phyloP scores from a whole-genome alignment of 306 rosid genomes.

The Oemleria cerasiformis region DNA sequence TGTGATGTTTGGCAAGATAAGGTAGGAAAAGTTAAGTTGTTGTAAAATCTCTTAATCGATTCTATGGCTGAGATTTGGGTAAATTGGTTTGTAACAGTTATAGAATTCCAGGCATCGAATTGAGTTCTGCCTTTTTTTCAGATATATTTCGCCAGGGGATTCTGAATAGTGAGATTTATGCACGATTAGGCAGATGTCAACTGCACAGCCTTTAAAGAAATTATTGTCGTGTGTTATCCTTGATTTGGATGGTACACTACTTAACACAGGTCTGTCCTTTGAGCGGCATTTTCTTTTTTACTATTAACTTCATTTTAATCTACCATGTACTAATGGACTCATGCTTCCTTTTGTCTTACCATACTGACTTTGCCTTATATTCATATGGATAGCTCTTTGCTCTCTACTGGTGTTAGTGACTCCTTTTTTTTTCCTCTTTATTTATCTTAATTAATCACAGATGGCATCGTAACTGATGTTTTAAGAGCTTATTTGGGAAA shows the following conservation, averaged over 20 bases:
- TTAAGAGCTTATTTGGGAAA: constrained; percentile 50
- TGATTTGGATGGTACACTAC: constrained; percentile 90
- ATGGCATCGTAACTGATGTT: constrained; percentile 61
- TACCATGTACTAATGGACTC: neutral
- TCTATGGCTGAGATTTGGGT: neutral
- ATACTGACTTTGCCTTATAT: neutral
- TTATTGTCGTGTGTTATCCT: constrained; percentile 59
- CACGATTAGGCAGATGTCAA: constrained; percentile 41
- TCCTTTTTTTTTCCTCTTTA: neutral
- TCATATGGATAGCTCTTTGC: constrained; percentile 11
- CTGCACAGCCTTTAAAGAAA: constrained; percentile 40
- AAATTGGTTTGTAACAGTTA: neutral
- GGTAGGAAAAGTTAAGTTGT: neutral
- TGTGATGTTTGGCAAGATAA: neutral
- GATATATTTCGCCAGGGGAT: constrained; percentile 2
- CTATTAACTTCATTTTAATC: neutral
- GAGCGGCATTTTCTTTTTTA: neutral
- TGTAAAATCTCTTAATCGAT: neutral
- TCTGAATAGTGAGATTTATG: constrained; percentile 15
- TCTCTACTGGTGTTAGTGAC: constrained; percentile 14
- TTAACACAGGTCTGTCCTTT: constrained; percentile 57
- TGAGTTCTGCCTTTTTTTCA: neutral
- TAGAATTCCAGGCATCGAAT: neutral
- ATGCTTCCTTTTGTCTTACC: constrained; percentile 3
- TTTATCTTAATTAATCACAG: constrained; percentile 32